These are phyloP conservation scores for Eucalyptus rudis DNA, from an alignment of 345 rosid genomes.

Conservation along the genomic window DNA sequence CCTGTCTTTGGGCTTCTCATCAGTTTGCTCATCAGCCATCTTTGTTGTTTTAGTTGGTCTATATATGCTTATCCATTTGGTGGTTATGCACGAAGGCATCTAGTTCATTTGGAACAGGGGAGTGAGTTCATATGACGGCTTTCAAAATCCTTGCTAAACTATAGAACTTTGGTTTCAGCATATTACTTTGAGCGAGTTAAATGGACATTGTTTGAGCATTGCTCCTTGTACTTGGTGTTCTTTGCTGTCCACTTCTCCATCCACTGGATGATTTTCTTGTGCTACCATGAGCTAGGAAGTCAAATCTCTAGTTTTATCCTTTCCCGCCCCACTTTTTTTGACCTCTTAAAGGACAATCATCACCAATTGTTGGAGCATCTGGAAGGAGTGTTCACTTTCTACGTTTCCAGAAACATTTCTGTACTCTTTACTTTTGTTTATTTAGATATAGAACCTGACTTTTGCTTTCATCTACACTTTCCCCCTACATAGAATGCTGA, in stretches of 20 bases:
- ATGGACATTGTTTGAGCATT: neutral
- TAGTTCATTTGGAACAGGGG: neutral
- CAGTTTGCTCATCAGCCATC: neutral
- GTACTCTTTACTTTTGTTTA: neutral
- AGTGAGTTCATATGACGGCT: neutral
- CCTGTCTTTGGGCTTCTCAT: neutral
- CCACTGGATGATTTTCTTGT: neutral
- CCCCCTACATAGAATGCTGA: constrained; percentile 30
- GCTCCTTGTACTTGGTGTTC: neutral
- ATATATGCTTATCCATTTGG: neutral
- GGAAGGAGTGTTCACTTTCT: neutral
- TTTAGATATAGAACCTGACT: neutral
- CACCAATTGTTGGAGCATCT: neutral
- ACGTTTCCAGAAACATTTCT: neutral
- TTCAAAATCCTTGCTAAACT: neutral
- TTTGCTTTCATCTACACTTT: neutral
- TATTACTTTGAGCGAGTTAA: no score
- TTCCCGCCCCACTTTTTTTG: neutral
- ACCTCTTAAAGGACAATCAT: neutral
- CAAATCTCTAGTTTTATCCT: neutral
- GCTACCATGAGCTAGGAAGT: neutral
- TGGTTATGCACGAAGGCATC: neutral
- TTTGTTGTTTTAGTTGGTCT: neutral
- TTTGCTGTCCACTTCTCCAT: neutral
- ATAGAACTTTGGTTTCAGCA: no score